Evolutionary conservation across 208 protist genomes (phyloP), one percentile per base, ranked within the genome.

Genomic region (Phytomonas sp.): DNA sequence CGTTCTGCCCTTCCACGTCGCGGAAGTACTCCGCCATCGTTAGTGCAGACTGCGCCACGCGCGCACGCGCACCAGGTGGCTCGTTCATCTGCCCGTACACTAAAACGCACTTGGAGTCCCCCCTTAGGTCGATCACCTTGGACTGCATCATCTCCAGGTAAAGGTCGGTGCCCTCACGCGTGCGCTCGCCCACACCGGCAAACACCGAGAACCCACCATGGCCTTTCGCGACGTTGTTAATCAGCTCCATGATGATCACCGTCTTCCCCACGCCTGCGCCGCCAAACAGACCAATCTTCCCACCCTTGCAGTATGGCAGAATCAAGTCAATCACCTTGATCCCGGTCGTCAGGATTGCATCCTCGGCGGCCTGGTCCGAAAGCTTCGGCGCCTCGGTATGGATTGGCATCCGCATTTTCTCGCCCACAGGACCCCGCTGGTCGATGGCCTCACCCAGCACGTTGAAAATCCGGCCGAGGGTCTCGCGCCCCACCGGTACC

Each of bases 31-130:
- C 98, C 42, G 98, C 94, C 70, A 99, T 94, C 56, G 98, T 98
- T 64, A 99, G 82, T 71, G 94, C 98, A 40, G 97, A 99, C 63
- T 99, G 90, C 72, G 96, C 98, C 40, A 99, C 98, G 91, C 98
- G 96, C 61, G 97, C 97, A 88, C 98, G 95, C 62, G 98, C 97
- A 84, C 98, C 98, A 16, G 98, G 98, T 52, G 98, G 98, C 88
- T 99, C 98, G 86, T 99, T 99, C 98, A 99, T 99, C 94, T 99
- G 98, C 42, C 98, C 98, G 87, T 99, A 99, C 73, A 99, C 97
- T n/a, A 99, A 88, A 60, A 98, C 93, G 73, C 96, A 98, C 90
- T 99, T 99, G 62, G 97, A 98, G n/a, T 94, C 88, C 26, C 86
- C 89, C 63, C 94, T 84, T 59, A 98, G 83, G 61, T 98, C 91